Conservation (phyloP, 768 basidiomycete species). For the Mycena epipterygia region DNA sequence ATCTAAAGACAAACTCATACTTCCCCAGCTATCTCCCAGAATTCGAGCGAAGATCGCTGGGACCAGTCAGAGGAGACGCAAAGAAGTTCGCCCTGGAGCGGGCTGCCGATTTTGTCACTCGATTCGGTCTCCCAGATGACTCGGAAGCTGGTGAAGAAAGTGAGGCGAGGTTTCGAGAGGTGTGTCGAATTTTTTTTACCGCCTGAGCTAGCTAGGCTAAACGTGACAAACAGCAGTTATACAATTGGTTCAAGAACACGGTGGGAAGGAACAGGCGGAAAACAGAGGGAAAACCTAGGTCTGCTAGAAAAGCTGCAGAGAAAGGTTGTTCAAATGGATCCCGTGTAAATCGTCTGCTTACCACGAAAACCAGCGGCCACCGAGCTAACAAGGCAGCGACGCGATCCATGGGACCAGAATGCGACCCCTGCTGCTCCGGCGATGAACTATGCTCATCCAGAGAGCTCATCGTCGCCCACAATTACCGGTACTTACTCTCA, state of each 20-base stretch:
- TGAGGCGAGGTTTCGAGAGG: slow-evolving; percentile 74
- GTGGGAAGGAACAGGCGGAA: slow-evolving; percentile 72
- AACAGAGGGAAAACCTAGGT: slow-evolving; percentile 66
- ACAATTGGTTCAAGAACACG: slow-evolving; percentile 83
- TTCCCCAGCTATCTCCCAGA: slow-evolving; percentile 60
- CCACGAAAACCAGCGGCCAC: slow-evolving; percentile 16
- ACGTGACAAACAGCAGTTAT: slow-evolving; percentile 66
- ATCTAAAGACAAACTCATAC: slow-evolving; percentile 23
- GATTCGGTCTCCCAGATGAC: slow-evolving; percentile 71
- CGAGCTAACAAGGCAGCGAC: slow-evolving; percentile 1
- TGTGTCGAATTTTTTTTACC: slow-evolving; percentile 39
- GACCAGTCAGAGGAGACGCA: slow-evolving; percentile 74
- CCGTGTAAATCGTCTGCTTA: slow-evolving; percentile 23
- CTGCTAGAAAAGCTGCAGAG: slow-evolving; percentile 65
- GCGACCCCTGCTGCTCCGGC: neutral
- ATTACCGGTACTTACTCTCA: slow-evolving; percentile 55
- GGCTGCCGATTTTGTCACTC: slow-evolving; percentile 70
- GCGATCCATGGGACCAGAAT: slow-evolving; percentile 13
- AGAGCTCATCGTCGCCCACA: slow-evolving; percentile 46
- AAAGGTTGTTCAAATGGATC: slow-evolving; percentile 54
- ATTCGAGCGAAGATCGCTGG: slow-evolving; percentile 71
- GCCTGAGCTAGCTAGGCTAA: slow-evolving; percentile 30
- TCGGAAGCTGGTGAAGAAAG: slow-evolving; percentile 68
- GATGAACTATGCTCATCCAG: slow-evolving; percentile 13
- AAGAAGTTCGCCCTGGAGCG: slow-evolving; percentile 78